Percentiles rank a stretch among this genome's conserved stretches.
Conservation (phyloP, 1,284 basidiomycete genomes). For the Apiotrichum sp. region DNA sequence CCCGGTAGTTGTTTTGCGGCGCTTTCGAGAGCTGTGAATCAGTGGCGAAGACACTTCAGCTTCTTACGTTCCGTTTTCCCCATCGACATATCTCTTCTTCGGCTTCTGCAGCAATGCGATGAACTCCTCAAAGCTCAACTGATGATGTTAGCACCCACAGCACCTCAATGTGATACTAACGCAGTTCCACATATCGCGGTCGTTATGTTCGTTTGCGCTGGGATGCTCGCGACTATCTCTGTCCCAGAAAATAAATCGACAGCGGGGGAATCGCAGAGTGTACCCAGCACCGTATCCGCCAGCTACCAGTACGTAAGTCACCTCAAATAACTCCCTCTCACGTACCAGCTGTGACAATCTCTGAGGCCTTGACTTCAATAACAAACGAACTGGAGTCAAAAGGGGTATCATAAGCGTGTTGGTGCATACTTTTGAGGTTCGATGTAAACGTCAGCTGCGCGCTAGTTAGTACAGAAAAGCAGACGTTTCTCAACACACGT, state of each 20-base stretch:
- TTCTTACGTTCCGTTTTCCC: constrained; percentile 34
- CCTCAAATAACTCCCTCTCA: not conserved
- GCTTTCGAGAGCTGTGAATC: constrained; percentile 21
- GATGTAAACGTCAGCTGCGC: constrained; percentile 47
- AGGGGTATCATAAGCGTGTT: not conserved
- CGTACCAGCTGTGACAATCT: constrained; percentile 67
- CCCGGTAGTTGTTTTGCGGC: constrained; percentile 19
- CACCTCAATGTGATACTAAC: constrained; percentile 17
- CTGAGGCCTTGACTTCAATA: constrained; percentile 81
- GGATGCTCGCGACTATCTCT: constrained; percentile 33
- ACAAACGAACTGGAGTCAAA: constrained; percentile 51
- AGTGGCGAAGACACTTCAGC: not conserved
- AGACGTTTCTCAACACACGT: constrained; percentile 25
- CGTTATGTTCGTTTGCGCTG: constrained; percentile 26
- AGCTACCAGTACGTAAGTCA: constrained; percentile 17
- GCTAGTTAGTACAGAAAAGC: constrained; percentile 1
- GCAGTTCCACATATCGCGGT: constrained; percentile 45
- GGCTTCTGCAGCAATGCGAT: constrained; percentile 30
- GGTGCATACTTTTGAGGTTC: constrained; percentile 41
- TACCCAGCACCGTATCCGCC: constrained; percentile 36
- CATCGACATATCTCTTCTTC: constrained; percentile 37
- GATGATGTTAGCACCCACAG: not conserved
- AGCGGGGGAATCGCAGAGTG: constrained; percentile 74
- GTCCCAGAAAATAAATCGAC: constrained; percentile 60
- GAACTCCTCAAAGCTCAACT: constrained; percentile 42